Evolutionary conservation across 2,329 filamentous ascomycete species (phyloP), one percentile per base, ranked within the genome.

Genomic region (Fusarium praegraminearum): DNA sequence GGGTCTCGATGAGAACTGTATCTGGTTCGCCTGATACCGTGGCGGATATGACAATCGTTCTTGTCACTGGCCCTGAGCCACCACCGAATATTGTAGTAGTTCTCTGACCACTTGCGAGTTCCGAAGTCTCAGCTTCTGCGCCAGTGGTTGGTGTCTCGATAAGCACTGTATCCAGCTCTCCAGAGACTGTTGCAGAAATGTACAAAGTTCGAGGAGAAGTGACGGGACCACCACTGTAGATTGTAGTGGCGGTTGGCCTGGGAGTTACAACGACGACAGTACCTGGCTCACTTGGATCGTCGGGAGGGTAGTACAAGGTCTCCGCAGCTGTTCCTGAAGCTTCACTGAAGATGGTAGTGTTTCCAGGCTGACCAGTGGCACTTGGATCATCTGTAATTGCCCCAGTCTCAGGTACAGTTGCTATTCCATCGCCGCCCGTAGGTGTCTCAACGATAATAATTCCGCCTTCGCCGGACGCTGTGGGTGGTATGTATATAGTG

Each of bases 231-330:
- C 51, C 61, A 7, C 51, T 57, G 10, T 57, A 46, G n/a, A 69
- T 16, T 2, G 66, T 69, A 2, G 52, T 56, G 2, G 26, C 43
- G 11, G 16, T 16, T 9, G n/a, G 13, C 28, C 41, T 44, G 1
- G 16, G 49, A 0, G 35, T 20, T 7, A 51, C 64, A 1, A 64
- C 20, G 0, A 64, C 30, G 1, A 67, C 13, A 16, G 65, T 69
- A 0, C 54, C 65, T 0, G 36, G 32, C 9, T 61, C 59, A 2
- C 33, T 56, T n/a, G 49, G 43, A 1, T 50, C 41, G 12, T 46
- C 63, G 9, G 63, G 55, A 9, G 64, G 62, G 3, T 49, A 62
- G 22, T 67, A 67, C 1, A 67, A 28, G 10, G 64, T 67, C 16
- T 33, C 43, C 3, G 35, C 20, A 2, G 38, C 54, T 40, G 62